phyloP scores from a whole-genome alignment of 192 early-diverging fungal species.

The Coemansia biformis region DNA sequence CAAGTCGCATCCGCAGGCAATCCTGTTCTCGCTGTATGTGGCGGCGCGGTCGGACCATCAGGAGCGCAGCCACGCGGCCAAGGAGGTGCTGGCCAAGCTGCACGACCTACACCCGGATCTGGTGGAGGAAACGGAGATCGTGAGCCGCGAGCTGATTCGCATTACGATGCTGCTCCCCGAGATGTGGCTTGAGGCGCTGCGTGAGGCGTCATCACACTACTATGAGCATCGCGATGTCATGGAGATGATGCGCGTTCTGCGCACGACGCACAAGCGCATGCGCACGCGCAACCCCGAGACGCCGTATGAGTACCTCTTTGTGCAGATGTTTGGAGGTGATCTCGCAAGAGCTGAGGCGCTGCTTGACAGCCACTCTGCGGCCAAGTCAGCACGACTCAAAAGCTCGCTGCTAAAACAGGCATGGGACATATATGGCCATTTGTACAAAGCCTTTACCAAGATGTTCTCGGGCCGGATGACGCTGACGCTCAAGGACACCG shows the following conservation, averaged over 20 bases:
- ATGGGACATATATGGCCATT: slow-evolving; percentile 81
- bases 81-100: slow-evolving; percentile 90
- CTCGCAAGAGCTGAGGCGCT: slow-evolving; percentile 85
- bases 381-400: too few species aligned
- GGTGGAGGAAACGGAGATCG: slow-evolving; percentile 85
- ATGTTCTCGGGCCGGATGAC: slow-evolving; percentile 75
- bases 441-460: slow-evolving; percentile 73
- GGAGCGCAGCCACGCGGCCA: slow-evolving; percentile 62
- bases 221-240: slow-evolving; percentile 72
- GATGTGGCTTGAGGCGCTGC: slow-evolving; percentile 93
- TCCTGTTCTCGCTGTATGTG: slow-evolving; percentile 95
- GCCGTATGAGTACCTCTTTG: slow-evolving; percentile 86
- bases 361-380: too few species aligned
- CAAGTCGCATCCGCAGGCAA: slow-evolving; percentile 87
- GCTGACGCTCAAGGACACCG: slow-evolving; percentile 76
- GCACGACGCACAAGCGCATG: slow-evolving; percentile 75
- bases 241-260: slow-evolving; percentile 83
- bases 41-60: slow-evolving; percentile 85
- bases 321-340: slow-evolving; percentile 85
- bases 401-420: too few species aligned
- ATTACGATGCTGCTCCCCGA: slow-evolving; percentile 94
- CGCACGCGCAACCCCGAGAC: slow-evolving; percentile 72
- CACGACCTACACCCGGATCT: slow-evolving; percentile 71
- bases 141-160: slow-evolving; percentile 93
- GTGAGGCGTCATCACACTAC: slow-evolving; percentile 78